Conservation (phyloP, 2,329 filamentous ascomycete species). For the Xylaria multiplex region DNA sequence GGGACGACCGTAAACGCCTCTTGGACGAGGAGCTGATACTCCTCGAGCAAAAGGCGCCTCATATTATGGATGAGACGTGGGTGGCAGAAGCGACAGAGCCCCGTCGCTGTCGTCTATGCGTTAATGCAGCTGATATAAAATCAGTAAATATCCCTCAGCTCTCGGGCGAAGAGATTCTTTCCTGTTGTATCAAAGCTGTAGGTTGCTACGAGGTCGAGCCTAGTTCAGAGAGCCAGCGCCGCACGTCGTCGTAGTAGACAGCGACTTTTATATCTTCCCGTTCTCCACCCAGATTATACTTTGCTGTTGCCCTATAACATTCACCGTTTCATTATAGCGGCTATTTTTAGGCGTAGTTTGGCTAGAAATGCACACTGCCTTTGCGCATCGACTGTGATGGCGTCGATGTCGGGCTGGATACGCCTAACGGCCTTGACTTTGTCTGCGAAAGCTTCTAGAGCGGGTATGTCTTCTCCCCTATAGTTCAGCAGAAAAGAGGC, state of each 20-base stretch:
- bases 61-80: conserved; percentile 47
- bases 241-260: conserved; percentile 35
- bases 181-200: not conserved
- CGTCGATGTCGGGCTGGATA: conserved; percentile 36
- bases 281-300: conserved; percentile 37
- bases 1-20: conserved; percentile 45
- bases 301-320: conserved; percentile 37
- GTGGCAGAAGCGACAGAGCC: conserved; percentile 46
- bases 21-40: conserved; percentile 48
- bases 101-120: conserved; percentile 40
- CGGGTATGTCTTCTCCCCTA: conserved; percentile 32
- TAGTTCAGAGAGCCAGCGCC: conserved; percentile 31
- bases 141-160: conserved; percentile 43
- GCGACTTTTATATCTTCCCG: conserved; percentile 37
- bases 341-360: conserved; percentile 21
- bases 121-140: conserved; percentile 51
- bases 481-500: conserved; percentile 29
- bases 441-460: conserved; percentile 34
- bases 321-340: conserved; percentile 2
- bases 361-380: conserved; percentile 31
- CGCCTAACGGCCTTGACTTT: conserved; percentile 25
- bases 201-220: conserved; percentile 6
- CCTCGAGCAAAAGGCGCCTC: conserved; percentile 36
- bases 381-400: conserved; percentile 37
- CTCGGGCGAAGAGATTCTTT: conserved; percentile 26